Conservation (phyloP, 2,329 filamentous ascomycete species). For the Coniochaeta sp. region DNA sequence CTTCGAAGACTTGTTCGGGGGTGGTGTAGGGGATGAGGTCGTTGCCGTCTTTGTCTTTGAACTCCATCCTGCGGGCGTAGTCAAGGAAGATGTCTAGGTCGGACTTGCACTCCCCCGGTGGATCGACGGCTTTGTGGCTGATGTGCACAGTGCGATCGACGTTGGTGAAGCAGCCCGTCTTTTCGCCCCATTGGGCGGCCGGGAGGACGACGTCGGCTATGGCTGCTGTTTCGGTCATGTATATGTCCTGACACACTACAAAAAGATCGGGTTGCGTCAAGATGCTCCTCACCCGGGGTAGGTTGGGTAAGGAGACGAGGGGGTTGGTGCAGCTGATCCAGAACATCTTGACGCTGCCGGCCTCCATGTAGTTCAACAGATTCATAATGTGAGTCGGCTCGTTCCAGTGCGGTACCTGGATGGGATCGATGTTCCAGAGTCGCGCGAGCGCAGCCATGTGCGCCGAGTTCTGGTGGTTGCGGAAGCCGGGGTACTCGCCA, state of each 20-base stretch:
- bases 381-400: slow-evolving; percentile 28
- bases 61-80: slow-evolving; percentile 24
- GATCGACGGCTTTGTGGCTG: slow-evolving; percentile 27
- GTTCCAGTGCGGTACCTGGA: slow-evolving; percentile 28
- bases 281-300: slow-evolving; percentile 19
- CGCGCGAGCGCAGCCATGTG: slow-evolving; percentile 28
- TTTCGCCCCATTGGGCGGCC: slow-evolving; percentile 28
- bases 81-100: slow-evolving; percentile 29
- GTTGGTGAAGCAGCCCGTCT: slow-evolving; percentile 30
- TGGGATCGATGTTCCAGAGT: slow-evolving; percentile 27
- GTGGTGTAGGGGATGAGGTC: slow-evolving; percentile 20
- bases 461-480: slow-evolving; percentile 24
- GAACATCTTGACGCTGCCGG: slow-evolving; percentile 26
- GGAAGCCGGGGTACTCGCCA: slow-evolving; percentile 29
- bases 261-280: slow-evolving; percentile 25
- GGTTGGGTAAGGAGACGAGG: slow-evolving; percentile 27
- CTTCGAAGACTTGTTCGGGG: slow-evolving; percentile 26
- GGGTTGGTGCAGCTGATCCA: slow-evolving; percentile 31
- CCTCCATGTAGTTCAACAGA: slow-evolving; percentile 26
- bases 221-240: slow-evolving; percentile 26
- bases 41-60: slow-evolving; percentile 24
- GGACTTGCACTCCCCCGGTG: slow-evolving; percentile 25
- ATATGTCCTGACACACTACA: slow-evolving; percentile 28
- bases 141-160: slow-evolving; percentile 29
- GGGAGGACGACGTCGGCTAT: slow-evolving; percentile 29